phyloP scores from a whole-genome alignment of 495 filamentous ascomycete species.

The Physcia stellaris region DNA sequence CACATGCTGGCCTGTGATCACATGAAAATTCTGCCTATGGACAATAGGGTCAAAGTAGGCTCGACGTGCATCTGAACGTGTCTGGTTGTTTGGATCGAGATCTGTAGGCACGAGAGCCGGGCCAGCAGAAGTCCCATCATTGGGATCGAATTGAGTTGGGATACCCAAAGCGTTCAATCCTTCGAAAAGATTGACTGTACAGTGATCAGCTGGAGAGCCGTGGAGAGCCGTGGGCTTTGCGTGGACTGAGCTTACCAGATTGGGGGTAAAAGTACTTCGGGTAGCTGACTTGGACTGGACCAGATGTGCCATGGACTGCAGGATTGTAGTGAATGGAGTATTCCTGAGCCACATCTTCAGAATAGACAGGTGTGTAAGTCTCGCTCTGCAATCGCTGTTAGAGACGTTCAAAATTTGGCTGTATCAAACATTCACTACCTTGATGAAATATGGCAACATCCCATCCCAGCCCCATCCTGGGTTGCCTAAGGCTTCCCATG shows the following conservation, averaged over 20 bases:
- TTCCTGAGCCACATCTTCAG: slow-evolving; percentile 13
- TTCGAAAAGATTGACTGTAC: slow-evolving; percentile 34
- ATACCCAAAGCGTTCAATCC: slow-evolving; percentile 37
- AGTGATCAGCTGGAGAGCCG: slow-evolving; percentile 4
- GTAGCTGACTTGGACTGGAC: slow-evolving; percentile 36
- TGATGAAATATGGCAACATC: slow-evolving; percentile 43
- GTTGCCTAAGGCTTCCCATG: slow-evolving; percentile 46
- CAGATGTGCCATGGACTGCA: slow-evolving; percentile 31
- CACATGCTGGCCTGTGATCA: slow-evolving; percentile 31
- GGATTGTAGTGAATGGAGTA: slow-evolving; percentile 25
- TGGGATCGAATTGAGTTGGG: slow-evolving; percentile 28
- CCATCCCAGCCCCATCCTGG: slow-evolving; percentile 49
- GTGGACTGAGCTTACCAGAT: slow-evolving; percentile 9
- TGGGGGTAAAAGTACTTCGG: slow-evolving; percentile 23
- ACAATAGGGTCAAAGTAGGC: slow-evolving; percentile 30
- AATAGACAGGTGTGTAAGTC: slow-evolving; percentile 19
- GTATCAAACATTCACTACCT: slow-evolving; percentile 8
- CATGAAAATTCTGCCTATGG: slow-evolving; percentile 26
- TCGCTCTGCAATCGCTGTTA: slow-evolving; percentile 14
- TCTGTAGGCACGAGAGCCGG: slow-evolving; percentile 32
- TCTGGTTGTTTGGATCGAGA: slow-evolving; percentile 25
- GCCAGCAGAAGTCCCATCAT: slow-evolving; percentile 33
- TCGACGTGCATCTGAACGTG: slow-evolving; percentile 26
- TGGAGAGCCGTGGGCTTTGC: too few species aligned
- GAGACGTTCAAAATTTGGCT: background rate